A percentile compares a stretch with the other conserved stretches of the same genome.
Conservation (phyloP, 306 rosid genomes). For the Pachyrhizus erosus region DNA sequence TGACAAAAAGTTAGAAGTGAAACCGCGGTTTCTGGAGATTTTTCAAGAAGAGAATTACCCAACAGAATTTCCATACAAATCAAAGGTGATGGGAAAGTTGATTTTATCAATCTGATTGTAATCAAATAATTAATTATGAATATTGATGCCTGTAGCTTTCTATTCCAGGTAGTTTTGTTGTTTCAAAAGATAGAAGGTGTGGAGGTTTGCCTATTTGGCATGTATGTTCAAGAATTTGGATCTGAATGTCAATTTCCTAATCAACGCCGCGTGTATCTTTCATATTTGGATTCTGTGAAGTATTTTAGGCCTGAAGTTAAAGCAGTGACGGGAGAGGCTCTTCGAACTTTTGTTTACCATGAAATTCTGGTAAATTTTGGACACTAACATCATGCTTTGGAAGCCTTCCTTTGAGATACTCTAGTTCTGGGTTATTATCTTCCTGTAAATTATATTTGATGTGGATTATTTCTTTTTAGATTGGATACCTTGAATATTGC, state of each 20-base stretch:
- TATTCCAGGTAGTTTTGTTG: conserved; percentile 77
- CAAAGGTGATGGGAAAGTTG: conserved; percentile 68
- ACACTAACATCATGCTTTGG: not conserved
- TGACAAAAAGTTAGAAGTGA: conserved; percentile 97
- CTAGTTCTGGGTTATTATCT: conserved; percentile 9
- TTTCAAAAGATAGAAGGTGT: conserved; percentile 99
- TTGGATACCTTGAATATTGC: conserved; percentile 98
- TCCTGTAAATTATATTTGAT: not conserved
- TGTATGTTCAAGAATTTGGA: conserved; percentile 99
- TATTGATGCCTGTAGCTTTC: conserved; percentile 20
- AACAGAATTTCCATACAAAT: conserved; percentile 91
- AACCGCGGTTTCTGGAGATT: conserved; percentile 89
- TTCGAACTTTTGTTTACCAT: conserved; percentile 95
- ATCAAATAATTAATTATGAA: not conserved
- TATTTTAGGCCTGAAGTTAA: conserved; percentile 95
- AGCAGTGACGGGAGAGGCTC: conserved; percentile 93
- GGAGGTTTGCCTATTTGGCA: conserved; percentile 98
- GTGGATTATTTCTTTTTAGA: conserved; percentile 52
- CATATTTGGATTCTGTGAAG: conserved; percentile 97
- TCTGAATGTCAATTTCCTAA: conserved; percentile 90
- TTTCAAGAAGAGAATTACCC: conserved; percentile 98
- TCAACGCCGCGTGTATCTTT: conserved; percentile 97
- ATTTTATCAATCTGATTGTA: conserved; percentile 6
- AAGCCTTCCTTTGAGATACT: not conserved
- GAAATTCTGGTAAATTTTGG: conserved; percentile 75